Base-by-base conservation (phyloP, 108 stramenopile species). In the Pseudonitzschia multiseries region DNA sequence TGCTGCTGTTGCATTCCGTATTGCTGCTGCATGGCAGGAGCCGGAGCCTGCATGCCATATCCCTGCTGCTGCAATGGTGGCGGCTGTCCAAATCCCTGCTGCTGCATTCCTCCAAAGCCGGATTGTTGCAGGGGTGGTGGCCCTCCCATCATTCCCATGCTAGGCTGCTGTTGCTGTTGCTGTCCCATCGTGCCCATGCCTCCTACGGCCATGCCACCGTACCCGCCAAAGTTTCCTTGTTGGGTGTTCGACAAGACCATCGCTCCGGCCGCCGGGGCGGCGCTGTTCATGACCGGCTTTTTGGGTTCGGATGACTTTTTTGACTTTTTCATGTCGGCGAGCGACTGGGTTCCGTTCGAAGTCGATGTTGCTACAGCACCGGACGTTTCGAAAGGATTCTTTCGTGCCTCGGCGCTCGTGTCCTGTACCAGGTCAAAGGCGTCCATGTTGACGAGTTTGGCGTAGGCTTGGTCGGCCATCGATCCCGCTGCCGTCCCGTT, bases 281-380 rank as follows among this genome's bases (percentile, higher is more conserved):
- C 14, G 65, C 66, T 21, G 26, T 77, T 86, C 86, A 89, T 83
- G 59, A 92, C 74, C 31, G 85, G 79, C 72, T 76, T 84, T 70
- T 79, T 89, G 18, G 69, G 68, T 80, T 77, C 46, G 44, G 69
- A n/a, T 1, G 72, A 73, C 27, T 88, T 88, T 29, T 80, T 87
- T 14, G 78, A 42, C 70, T 85, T 88, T 18, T 40, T 67, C 57
- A 96, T 92, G 72, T 92, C 89, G 20, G 93, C 79, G 26, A 98
- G 74, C 3, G 94, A 86, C 32, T 57, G 56, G 70, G 72, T 67
- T 79, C 81, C 50, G 89, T 70, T 74, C 79, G 87, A 33, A 12
- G 20, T 62, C n/a, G 61, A 73, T 81, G 63, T 40, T 56, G 53
- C 6, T 44, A 15, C 8, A 9, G 74, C 41, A 20, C 69, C 64